Percentiles rank a stretch among this genome's conserved stretches.
phyloP scores from a whole-genome alignment of 306 rosid genomes.

The Canavalia ensiformis region DNA sequence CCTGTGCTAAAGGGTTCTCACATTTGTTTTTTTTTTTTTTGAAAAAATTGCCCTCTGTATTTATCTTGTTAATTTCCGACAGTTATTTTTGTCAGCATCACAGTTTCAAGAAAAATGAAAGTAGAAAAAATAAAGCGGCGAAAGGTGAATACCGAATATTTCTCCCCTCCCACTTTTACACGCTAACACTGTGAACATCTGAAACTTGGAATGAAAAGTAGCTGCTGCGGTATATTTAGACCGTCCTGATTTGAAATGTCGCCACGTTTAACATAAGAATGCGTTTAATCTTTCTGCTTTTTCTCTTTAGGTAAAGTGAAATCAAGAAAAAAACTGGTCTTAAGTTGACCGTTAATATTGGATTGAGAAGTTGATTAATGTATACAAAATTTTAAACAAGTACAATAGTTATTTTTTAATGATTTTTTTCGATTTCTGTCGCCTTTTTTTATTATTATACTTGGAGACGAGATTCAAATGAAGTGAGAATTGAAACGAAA shows the following conservation, averaged over 20 bases:
- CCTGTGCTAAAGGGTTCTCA: constrained; percentile 48
- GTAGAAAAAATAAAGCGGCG: constrained; percentile 48
- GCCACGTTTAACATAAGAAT: not conserved
- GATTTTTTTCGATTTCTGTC: not conserved
- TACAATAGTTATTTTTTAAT: not conserved
- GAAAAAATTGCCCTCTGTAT: constrained; percentile 45
- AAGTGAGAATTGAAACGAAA: not conserved
- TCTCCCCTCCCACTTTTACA: not conserved
- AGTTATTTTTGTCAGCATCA: constrained; percentile 47
- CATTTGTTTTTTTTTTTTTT: constrained; percentile 12
- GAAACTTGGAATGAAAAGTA: not conserved
- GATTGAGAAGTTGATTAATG: not conserved
- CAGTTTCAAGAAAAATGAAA: constrained; percentile 43
- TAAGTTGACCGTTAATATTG: not conserved
- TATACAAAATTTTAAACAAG: not conserved
- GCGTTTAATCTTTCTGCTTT: not conserved
- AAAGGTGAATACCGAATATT: not conserved
- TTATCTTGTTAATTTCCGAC: constrained; percentile 39
- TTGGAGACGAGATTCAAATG: not conserved
- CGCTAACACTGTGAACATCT: too few species aligned
- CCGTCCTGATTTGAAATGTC: not conserved
- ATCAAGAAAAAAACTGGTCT: not conserved
- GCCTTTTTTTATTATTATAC: not conserved
- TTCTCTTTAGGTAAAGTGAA: not conserved
- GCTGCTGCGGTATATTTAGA: not conserved